These are phyloP conservation scores for Coprinopsis strossmayeri DNA, from an alignment of 768 basidiomycete genomes.

Conservation along the genomic window DNA sequence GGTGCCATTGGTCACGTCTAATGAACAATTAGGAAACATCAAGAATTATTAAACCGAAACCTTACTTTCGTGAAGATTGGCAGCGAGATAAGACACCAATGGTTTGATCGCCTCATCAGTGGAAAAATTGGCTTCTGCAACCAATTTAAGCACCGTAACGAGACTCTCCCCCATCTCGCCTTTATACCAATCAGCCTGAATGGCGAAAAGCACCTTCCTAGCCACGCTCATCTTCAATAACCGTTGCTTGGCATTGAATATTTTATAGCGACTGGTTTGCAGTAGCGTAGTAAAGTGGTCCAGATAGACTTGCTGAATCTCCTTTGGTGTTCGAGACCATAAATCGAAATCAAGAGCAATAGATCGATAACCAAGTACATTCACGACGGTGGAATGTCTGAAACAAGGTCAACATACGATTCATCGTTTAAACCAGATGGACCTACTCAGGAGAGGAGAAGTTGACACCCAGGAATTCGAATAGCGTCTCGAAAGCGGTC, in stretches of 20 bases:
- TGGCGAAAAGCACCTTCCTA: slow-evolving; percentile 70
- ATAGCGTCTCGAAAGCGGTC: slow-evolving; percentile 74
- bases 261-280: slow-evolving; percentile 60
- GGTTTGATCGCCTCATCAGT: slow-evolving; percentile 79
- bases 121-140: slow-evolving; percentile 61
- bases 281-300: slow-evolving; percentile 79
- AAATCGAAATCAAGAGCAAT: slow-evolving; percentile 88
- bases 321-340: slow-evolving; percentile 67
- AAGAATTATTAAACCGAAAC: neutral
- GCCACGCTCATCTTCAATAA: slow-evolving; percentile 67
- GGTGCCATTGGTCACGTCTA: slow-evolving; percentile 17
- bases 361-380: slow-evolving; percentile 72
- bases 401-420: neutral
- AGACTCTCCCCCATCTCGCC: slow-evolving; percentile 44
- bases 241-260: slow-evolving; percentile 73
- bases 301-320: slow-evolving; percentile 74
- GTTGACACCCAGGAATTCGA: slow-evolving; percentile 83
- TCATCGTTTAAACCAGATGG: neutral
- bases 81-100: slow-evolving; percentile 77
- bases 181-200: slow-evolving; percentile 76
- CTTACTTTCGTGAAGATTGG: slow-evolving; percentile 67
- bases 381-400: slow-evolving; percentile 78
- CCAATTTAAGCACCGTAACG: slow-evolving; percentile 52
- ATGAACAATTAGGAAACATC: slow-evolving; percentile 10
- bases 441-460: slow-evolving; percentile 78